phyloP scores from a whole-genome alignment of 2,329 filamentous ascomycete genomes.

The Coniochaeta sp. region DNA sequence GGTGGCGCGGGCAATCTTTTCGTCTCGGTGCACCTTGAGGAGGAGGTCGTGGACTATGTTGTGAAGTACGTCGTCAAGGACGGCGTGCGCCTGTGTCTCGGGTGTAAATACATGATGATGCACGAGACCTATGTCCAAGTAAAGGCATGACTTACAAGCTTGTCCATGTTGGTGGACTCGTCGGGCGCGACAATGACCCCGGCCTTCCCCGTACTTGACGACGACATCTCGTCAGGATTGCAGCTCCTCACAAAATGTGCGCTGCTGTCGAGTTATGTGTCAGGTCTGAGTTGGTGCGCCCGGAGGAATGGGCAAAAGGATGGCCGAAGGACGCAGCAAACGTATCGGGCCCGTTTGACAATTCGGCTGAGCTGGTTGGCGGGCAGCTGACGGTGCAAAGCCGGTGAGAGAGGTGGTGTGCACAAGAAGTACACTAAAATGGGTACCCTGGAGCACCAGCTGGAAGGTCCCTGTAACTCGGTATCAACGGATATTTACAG shows the following conservation, averaged over 20 bases:
- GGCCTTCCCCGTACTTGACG: constrained; percentile 42
- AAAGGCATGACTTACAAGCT: constrained; percentile 42
- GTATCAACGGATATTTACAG: not conserved
- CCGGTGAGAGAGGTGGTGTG: not conserved
- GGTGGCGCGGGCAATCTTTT: constrained; percentile 66
- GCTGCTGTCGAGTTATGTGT: not conserved
- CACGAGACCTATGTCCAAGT: not conserved
- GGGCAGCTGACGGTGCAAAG: constrained; percentile 1
- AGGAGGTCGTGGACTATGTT: constrained; percentile 72
- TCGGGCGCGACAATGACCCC: constrained; percentile 48
- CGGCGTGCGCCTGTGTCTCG: constrained; percentile 45
- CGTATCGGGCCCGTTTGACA: constrained; percentile 2
- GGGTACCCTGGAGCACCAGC: too few species aligned
- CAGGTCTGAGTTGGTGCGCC: not conserved
- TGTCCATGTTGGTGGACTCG: constrained; percentile 47
- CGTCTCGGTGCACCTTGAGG: constrained; percentile 67
- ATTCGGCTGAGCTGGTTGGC: constrained; percentile 2
- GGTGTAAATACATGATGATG: not conserved
- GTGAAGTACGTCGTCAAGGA: constrained; percentile 69
- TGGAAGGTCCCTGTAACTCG: not conserved
- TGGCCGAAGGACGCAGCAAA: not conserved
- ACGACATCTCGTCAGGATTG: constrained; percentile 30
- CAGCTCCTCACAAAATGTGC: constrained; percentile 6
- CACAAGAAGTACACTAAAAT: not conserved
- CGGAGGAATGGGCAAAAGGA: constrained; percentile 1